phyloP scores from a whole-genome alignment of 2,329 filamentous ascomycete genomes.

The Colletotrichum lindemuthianum region DNA sequence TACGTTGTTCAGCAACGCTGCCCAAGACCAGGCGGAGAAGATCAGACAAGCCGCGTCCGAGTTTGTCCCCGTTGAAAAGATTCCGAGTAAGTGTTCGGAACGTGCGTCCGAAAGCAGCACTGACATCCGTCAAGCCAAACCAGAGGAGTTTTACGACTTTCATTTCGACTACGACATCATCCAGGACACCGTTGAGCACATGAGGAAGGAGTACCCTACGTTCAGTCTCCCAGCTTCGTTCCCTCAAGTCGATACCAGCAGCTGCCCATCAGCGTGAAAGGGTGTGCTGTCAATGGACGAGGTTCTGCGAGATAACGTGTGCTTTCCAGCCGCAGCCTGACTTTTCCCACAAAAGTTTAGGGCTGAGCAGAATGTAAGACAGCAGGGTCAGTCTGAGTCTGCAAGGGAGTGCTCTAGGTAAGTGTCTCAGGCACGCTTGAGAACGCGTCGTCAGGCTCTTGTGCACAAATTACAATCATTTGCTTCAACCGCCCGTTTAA shows the following conservation, averaged over 20 bases:
- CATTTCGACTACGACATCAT: conserved; percentile 31
- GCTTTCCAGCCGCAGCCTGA: too few species aligned
- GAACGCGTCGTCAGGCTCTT: too few species aligned
- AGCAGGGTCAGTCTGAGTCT: too few species aligned
- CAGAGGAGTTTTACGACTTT: conserved; percentile 30
- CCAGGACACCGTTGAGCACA: not conserved
- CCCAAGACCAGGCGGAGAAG: conserved; percentile 45
- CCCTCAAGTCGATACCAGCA: not conserved
- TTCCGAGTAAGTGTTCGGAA: conserved; percentile 42
- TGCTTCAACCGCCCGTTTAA: too few species aligned
- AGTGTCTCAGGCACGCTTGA: too few species aligned
- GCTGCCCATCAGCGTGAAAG: not conserved
- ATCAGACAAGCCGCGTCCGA: conserved; percentile 40
- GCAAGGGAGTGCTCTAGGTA: too few species aligned
- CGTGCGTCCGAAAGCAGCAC: not conserved
- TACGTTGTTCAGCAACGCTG: conserved; percentile 52
- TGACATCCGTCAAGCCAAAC: conserved; percentile 14
- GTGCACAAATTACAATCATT: too few species aligned
- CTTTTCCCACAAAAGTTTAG: too few species aligned
- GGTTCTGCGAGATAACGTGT: too few species aligned
- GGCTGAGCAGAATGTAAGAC: too few species aligned
- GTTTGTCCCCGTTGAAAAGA: conserved; percentile 41
- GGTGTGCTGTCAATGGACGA: too few species aligned
- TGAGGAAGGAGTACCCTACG: conserved; percentile 1
- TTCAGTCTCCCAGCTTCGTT: conserved; percentile 14